Percentiles rank a stretch among this genome's conserved stretches.
phyloP scores from a whole-genome alignment of 2,329 filamentous ascomycete species.

The Chaetomium sp. region DNA sequence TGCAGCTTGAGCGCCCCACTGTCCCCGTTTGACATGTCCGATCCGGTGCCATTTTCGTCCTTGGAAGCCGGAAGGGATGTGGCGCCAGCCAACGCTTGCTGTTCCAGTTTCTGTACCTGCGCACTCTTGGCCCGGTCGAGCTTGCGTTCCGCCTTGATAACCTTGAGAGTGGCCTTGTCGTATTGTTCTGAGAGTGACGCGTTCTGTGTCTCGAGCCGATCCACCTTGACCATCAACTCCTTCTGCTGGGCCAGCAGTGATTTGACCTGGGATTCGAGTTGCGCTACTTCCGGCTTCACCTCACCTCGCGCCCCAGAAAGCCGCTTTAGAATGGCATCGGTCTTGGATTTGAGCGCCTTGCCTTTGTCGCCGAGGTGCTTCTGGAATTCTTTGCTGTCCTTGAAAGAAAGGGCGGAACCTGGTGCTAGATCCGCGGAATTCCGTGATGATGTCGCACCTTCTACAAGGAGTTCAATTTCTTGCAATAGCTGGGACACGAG shows the following conservation, averaged over 20 bases:
- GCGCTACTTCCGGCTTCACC: slow-evolving; percentile 60
- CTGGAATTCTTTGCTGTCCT: slow-evolving; percentile 66
- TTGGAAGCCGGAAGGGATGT: slow-evolving; percentile 41
- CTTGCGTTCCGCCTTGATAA: slow-evolving; percentile 93
- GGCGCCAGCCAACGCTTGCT: slow-evolving; percentile 71
- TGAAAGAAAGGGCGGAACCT: slow-evolving; percentile 53
- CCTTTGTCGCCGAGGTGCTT: slow-evolving; percentile 72
- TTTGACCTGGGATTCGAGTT: slow-evolving; percentile 69
- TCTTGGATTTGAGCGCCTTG: slow-evolving; percentile 66
- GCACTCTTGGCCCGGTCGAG: slow-evolving; percentile 82
- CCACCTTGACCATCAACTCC: slow-evolving; percentile 67
- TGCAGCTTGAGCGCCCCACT: slow-evolving; percentile 64
- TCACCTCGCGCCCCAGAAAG: slow-evolving; percentile 46
- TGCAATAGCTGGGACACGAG: slow-evolving; percentile 47
- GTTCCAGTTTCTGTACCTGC: slow-evolving; percentile 86
- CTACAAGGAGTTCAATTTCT: slow-evolving; percentile 55
- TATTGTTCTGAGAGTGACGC: slow-evolving; percentile 79
- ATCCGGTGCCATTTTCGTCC: slow-evolving; percentile 44
- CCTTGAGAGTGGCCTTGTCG: slow-evolving; percentile 81
- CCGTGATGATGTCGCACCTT: slow-evolving; percentile 40
- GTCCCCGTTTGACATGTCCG: slow-evolving; percentile 37
- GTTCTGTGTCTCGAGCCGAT: slow-evolving; percentile 70
- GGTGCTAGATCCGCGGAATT: slow-evolving; percentile 46
- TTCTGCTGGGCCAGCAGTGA: slow-evolving; percentile 76
- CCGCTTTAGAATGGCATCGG: slow-evolving; percentile 60